Evolutionary conservation across 495 filamentous ascomycete genomes (phyloP).

Genomic region (Aspergillus wentii): DNA sequence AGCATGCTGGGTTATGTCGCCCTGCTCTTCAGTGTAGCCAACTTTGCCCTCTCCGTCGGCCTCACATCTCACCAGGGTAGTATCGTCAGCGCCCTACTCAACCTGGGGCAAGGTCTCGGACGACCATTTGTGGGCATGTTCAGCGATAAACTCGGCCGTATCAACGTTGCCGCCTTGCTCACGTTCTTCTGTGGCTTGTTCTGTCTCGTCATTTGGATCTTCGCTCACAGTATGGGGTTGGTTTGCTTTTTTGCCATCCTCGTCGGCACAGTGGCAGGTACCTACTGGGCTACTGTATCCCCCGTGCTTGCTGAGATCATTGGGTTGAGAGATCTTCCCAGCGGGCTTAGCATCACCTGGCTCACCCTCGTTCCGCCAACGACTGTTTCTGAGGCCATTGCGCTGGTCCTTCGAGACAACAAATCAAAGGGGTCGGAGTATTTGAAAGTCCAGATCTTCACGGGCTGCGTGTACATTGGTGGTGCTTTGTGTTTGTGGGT

Average conservation of each 20-base stretch:
- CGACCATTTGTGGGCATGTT: slow-evolving; percentile 69
- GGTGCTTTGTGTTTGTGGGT: slow-evolving; percentile 47
- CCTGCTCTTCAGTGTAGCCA: slow-evolving; percentile 70
- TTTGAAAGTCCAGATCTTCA: slow-evolving; percentile 60
- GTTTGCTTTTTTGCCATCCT: slow-evolving; percentile 69
- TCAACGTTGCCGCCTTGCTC: slow-evolving; percentile 65
- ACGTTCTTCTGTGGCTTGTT: slow-evolving; percentile 62
- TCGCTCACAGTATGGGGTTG: slow-evolving; percentile 58
- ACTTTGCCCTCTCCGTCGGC: slow-evolving; percentile 52
- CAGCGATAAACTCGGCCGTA: slow-evolving; percentile 65
- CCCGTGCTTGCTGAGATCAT: slow-evolving; percentile 78
- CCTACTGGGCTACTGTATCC: slow-evolving; percentile 64
- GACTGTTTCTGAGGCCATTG: slow-evolving; percentile 73
- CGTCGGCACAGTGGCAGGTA: slow-evolving; percentile 65
- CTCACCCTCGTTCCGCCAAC: slow-evolving; percentile 65
- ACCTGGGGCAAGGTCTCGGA: slow-evolving; percentile 64
- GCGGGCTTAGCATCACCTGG: slow-evolving; percentile 73
- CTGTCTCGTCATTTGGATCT: slow-evolving; percentile 70
- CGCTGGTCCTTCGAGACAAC: slow-evolving; percentile 54
- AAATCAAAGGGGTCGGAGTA: slow-evolving; percentile 40
- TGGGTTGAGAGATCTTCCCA: slow-evolving; percentile 65
- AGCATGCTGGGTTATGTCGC: slow-evolving; percentile 73
- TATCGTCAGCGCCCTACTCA: slow-evolving; percentile 66
- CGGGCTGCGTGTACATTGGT: slow-evolving; percentile 60
- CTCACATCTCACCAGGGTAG: slow-evolving; percentile 62